Evolutionary conservation across 805 yeast genomes (phyloP).

Genomic region (Metschnikowia reukaufii): DNA sequence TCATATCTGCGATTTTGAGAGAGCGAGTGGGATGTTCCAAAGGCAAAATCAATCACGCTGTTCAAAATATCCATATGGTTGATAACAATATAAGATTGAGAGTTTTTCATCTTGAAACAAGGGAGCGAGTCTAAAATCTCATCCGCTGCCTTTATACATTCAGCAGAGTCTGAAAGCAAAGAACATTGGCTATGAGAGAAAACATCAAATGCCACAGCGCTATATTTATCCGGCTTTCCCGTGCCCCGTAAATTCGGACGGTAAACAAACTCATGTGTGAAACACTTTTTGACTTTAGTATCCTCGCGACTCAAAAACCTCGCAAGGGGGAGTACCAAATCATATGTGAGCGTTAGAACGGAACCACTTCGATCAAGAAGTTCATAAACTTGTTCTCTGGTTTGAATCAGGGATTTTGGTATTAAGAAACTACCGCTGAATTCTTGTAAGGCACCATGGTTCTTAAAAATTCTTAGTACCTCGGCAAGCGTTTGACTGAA

Average conservation of each 20-base stretch:
- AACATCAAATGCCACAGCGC: constrained; percentile 87
- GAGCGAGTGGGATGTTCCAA: constrained; percentile 67
- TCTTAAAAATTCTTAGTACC: constrained; percentile 61
- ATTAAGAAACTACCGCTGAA: constrained; percentile 63
- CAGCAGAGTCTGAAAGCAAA: constrained; percentile 63
- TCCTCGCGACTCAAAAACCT: constrained; percentile 70
- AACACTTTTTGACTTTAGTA: constrained; percentile 56
- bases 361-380: constrained; percentile 84
- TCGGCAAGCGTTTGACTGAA: constrained; percentile 60
- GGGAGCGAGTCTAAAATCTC: constrained; percentile 70
- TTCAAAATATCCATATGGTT: constrained; percentile 83
- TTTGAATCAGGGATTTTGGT: constrained; percentile 73
- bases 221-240: constrained; percentile 72
- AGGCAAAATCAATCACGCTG: constrained; percentile 62
- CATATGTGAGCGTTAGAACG: constrained; percentile 86
- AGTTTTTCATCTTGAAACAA: constrained; percentile 50
- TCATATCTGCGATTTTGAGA: constrained; percentile 60
- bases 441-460: constrained; percentile 87
- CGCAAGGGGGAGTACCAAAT: constrained; percentile 87
- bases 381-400: constrained; percentile 69
- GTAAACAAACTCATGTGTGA: constrained; percentile 77
- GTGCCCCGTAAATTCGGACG: constrained; percentile 57
- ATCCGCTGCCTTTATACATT: constrained; percentile 76
- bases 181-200: constrained; percentile 43
- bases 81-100: constrained; percentile 58